These are phyloP conservation scores for Xerocomus spinulosus DNA, from an alignment of 768 basidiomycete genomes.

Conservation along the genomic window DNA sequence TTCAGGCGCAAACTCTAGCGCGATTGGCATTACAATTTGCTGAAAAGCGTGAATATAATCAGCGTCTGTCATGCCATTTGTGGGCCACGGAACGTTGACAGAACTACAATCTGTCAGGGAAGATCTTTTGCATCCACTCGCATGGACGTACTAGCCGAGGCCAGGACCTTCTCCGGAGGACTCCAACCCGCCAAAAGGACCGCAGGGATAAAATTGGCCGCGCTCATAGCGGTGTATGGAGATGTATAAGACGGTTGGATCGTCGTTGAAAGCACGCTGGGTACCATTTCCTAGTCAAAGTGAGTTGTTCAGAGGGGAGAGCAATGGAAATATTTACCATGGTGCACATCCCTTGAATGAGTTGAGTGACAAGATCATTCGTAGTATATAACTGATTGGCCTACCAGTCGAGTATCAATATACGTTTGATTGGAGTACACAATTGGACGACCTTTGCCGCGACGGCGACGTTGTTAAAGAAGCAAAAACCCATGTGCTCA, in stretches of 20 bases:
- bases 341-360: conserved; percentile 93
- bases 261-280: conserved; percentile 92
- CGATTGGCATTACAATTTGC: conserved; percentile 93
- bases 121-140: conserved; percentile 1
- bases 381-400: conserved; percentile 24
- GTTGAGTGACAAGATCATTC: conserved; percentile 3
- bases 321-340: conserved; percentile 48
- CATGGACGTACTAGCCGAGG: conserved; percentile 68
- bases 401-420: conserved; percentile 94
- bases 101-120: conserved; percentile 49
- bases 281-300: conserved; percentile 82
- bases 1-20: conserved; percentile 93
- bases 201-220: conserved; percentile 89
- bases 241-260: conserved; percentile 86
- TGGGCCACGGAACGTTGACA: conserved; percentile 96
- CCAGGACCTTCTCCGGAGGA: conserved; percentile 84
- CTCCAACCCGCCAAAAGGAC: conserved; percentile 81
- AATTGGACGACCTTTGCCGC: conserved; percentile 80
- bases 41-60: conserved; percentile 98
- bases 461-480: conserved; percentile 98
- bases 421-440: conserved; percentile 63
- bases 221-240: conserved; percentile 94
- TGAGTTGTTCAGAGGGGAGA: conserved; percentile 5
- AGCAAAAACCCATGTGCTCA: conserved; percentile 98
- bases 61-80: conserved; percentile 82